These are phyloP conservation scores for Candida corydali DNA, from an alignment of 805 yeast species.

Conservation along the genomic window DNA sequence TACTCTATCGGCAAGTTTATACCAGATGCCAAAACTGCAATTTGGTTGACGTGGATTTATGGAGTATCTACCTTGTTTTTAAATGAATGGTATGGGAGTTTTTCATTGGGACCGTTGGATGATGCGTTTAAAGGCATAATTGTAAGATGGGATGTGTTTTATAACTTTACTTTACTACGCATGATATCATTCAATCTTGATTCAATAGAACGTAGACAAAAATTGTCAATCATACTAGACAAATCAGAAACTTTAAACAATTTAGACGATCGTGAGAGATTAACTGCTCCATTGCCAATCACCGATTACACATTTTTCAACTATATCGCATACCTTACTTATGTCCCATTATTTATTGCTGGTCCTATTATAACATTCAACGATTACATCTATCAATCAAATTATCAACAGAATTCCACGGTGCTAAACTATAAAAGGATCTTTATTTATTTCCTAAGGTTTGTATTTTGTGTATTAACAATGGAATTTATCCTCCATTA, in stretches of 20 bases:
- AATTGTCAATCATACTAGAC: conserved; percentile 9
- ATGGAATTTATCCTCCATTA: conserved; percentile 90
- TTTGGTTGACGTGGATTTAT: conserved; percentile 62
- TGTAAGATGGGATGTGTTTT: conserved; percentile 93
- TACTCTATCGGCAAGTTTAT: conserved; percentile 44
- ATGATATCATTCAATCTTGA: conserved; percentile 83
- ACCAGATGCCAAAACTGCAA: conserved; percentile 35
- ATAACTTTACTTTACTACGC: conserved; percentile 82
- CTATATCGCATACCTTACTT: conserved; percentile 71
- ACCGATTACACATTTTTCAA: conserved; percentile 59
- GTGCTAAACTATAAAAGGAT: conserved; percentile 49
- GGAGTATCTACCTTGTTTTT: conserved; percentile 75
- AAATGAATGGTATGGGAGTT: conserved; percentile 63
- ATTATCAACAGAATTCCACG: conserved; percentile 51
- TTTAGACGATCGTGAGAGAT: conserved; percentile 59
- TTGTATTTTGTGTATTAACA: conserved; percentile 67
- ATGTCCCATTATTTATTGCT: conserved; percentile 88
- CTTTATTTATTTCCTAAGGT: conserved; percentile 59
- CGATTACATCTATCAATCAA: conserved; percentile 77
- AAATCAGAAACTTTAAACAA: conserved; percentile 11
- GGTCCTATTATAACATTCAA: conserved; percentile 95
- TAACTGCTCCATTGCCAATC: conserved; percentile 58
- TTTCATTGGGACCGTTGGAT: conserved; percentile 61
- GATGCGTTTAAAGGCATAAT: conserved; percentile 67
- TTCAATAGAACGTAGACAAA: conserved; percentile 44